Conservation (phyloP, 768 basidiomycete species). For the Pulveroboletus sp. region DNA sequence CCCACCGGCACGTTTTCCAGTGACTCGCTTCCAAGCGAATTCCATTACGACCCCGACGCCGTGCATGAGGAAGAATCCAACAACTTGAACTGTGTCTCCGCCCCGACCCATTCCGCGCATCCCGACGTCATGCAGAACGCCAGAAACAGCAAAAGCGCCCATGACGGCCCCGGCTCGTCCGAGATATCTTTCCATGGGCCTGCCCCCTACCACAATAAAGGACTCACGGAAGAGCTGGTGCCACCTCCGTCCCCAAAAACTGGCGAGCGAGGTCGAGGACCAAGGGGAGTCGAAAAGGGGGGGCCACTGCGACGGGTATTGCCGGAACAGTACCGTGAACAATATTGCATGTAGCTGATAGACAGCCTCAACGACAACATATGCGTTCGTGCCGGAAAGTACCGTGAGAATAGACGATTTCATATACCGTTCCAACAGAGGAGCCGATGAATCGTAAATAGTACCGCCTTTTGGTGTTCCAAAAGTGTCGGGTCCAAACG, state of each 20-base stretch:
- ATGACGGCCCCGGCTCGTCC: conserved; percentile 49
- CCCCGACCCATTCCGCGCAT: conserved; percentile 56
- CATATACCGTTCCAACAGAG: conserved; percentile 31
- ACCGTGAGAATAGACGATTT: conserved; percentile 43
- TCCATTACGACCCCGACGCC: conserved; percentile 52
- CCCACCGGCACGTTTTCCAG: conserved; percentile 47
- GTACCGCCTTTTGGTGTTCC: conserved; percentile 30
- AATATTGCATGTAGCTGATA: conserved; percentile 42
- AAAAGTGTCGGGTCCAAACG: conserved; percentile 39
- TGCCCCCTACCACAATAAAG: conserved; percentile 50
- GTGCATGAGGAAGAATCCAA: conserved; percentile 54
- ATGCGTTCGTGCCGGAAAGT: conserved; percentile 41
- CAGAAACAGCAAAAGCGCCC: conserved; percentile 58
- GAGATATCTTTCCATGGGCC: conserved; percentile 37
- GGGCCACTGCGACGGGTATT: conserved; percentile 55
- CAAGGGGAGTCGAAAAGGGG: conserved; percentile 58
- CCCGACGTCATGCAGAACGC: conserved; percentile 53
- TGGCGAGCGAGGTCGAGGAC: conserved; percentile 50
- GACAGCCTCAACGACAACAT: conserved; percentile 39
- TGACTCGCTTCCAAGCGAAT: conserved; percentile 37
- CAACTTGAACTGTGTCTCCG: conserved; percentile 37
- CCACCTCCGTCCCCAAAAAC: conserved; percentile 65
- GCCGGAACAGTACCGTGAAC: conserved; percentile 42
- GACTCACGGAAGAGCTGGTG: conserved; percentile 60
- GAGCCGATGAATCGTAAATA: conserved; percentile 35